Percentiles rank a stretch among this genome's conserved stretches.
These are phyloP conservation scores for Trichoderma harzianum DNA, from an alignment of 2,329 filamentous ascomycete species.

Conservation along the genomic window DNA sequence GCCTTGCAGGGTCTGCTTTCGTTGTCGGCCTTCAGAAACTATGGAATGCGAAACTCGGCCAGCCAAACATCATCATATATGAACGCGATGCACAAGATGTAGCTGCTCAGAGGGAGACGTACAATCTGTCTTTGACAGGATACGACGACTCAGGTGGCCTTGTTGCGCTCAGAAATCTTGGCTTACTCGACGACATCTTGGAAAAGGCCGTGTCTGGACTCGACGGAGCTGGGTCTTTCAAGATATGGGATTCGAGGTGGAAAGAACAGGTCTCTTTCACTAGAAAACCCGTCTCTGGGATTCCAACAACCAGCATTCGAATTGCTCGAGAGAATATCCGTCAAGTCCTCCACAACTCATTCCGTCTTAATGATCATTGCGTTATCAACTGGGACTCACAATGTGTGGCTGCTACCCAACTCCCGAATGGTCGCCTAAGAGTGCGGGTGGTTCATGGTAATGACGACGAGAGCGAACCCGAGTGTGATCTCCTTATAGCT, in stretches of 20 bases:
- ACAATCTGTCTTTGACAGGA: slow-evolving; percentile 34
- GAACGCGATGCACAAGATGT: slow-evolving; percentile 34
- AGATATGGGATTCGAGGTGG: slow-evolving; percentile 40
- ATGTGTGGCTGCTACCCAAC: slow-evolving; percentile 26
- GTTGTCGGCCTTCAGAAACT: slow-evolving; percentile 34
- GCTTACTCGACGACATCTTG: slow-evolving; percentile 31
- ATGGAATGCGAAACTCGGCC: slow-evolving; percentile 28
- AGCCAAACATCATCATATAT: slow-evolving; percentile 34
- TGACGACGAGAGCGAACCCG: slow-evolving; percentile 11
- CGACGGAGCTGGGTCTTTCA: slow-evolving; percentile 34
- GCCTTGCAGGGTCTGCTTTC: slow-evolving; percentile 39
- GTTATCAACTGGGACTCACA: slow-evolving; percentile 29
- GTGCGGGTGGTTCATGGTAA: slow-evolving; percentile 20
- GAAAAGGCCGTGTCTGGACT: slow-evolving; percentile 23
- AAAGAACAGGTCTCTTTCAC: slow-evolving; percentile 32
- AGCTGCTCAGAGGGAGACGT: slow-evolving; percentile 29
- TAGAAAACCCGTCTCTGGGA: slow-evolving; percentile 29
- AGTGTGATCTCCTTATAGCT: slow-evolving; percentile 43
- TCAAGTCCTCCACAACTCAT: slow-evolving; percentile 31
- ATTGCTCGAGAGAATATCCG: slow-evolving; percentile 38
- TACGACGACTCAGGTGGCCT: slow-evolving; percentile 29
- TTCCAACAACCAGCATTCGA: slow-evolving; percentile 37
- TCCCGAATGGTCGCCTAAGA: slow-evolving; percentile 25
- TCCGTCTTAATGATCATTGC: slow-evolving; percentile 17
- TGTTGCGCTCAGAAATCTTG: slow-evolving; percentile 34